Evolutionary conservation across 2,329 filamentous ascomycete species (phyloP), one percentile per base, ranked within the genome.

Genomic region (Parastagonospora nodorum): DNA sequence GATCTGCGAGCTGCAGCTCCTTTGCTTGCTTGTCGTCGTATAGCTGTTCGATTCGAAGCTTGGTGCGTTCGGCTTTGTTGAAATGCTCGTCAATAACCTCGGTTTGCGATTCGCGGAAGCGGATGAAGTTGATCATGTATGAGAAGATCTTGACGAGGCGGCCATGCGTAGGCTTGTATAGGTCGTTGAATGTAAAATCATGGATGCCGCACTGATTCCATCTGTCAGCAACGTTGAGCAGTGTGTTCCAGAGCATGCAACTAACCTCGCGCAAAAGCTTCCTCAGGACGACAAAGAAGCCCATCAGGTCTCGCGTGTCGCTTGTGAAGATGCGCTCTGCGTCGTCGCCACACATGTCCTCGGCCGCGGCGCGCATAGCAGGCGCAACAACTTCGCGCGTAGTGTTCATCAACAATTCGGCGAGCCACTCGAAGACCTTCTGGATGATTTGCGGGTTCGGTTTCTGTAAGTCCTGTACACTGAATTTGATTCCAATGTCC

Each of bases 71-170:
- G 10, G 89, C 85, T 66, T 90, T 92, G 79, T 96, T 94, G 78
- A 94, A 94, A 75, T 97, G 89, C 72, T 95, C 86, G 71, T 97
- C 92, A 58, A 97, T 96, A 28, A 94, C 86, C 33, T 81, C 80
- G 1, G 92, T 95, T 74, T 97, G 93, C 55, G 88, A 92, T 77
- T 97, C 92, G 64, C 94, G 89, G 77, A 97, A 99, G 45, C 94
- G 87, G 61, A 97, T 92, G 75, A 99, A 99, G 77, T 99, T 99
- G 80, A 99, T 99, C 58, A 97, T 84, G 75, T 97, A 97, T 59
- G 90, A 96, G 73, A 99, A 94, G 67, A 97, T 95, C 78, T 94
- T 96, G 67, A 93, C 88, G 11, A 97, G 83, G 38, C 94, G 89
- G 50, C 90, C 88, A 69, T 95, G 90, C 1, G 91, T 96, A 12